These are phyloP conservation scores for Tubosaeta brunneosetosa DNA, from an alignment of 768 basidiomycete genomes.

Conservation along the genomic window DNA sequence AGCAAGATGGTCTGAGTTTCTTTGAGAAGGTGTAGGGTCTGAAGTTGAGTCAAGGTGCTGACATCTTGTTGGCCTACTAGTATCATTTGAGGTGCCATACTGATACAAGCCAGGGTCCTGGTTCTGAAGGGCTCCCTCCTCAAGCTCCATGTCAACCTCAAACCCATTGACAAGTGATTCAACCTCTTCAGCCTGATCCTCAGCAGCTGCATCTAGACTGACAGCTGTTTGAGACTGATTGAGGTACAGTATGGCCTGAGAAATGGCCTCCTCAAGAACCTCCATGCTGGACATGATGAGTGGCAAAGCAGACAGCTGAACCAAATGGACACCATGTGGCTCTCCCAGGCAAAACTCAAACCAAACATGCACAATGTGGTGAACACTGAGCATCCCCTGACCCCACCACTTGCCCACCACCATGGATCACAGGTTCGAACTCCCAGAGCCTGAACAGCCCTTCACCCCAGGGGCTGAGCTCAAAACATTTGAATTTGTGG, in stretches of 20 bases:
- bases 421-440: neutral
- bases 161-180: neutral
- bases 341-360: too few relatives aligned
- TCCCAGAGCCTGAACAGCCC: neutral
- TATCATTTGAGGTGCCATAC: neutral
- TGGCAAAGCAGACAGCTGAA: too few relatives aligned
- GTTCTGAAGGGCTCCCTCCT: neutral
- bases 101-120: too few relatives aligned
- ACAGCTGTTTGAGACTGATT: too few relatives aligned
- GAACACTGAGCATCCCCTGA: too few relatives aligned
- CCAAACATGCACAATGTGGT: too few relatives aligned
- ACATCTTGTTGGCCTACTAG: neutral
- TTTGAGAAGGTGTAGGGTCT: too few relatives aligned
- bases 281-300: too few relatives aligned
- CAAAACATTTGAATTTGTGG: neutral
- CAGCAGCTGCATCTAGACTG: neutral
- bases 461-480: neutral
- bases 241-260: neutral
- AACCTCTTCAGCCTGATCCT: neutral
- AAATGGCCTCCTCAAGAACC: neutral
- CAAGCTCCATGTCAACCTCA: neutral
- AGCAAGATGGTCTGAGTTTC: neutral
- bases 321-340: too few relatives aligned
- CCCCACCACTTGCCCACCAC: too few relatives aligned
- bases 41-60: too few relatives aligned